A percentile compares a stretch with the other conserved stretches of the same genome.
Evolutionary conservation across 192 early-diverging fungal species (phyloP).

Genomic region (Mortierella hygrophila): DNA sequence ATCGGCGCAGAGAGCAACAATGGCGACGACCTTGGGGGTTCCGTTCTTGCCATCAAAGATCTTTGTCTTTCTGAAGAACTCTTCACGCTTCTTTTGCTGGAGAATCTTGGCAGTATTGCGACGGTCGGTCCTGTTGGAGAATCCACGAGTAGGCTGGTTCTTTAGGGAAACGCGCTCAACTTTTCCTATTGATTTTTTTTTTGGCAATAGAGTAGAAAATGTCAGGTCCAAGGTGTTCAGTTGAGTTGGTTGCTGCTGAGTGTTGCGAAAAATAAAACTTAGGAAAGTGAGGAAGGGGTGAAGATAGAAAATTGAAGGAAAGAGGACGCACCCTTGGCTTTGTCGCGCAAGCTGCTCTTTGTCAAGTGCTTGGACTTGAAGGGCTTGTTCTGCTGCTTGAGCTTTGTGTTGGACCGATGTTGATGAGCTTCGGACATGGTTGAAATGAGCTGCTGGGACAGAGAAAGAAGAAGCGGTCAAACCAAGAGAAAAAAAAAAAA

Average conservation of each 20-base stretch:
- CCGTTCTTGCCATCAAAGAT: constrained; percentile 88
- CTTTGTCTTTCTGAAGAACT: constrained; percentile 75
- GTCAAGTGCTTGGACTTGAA: constrained; percentile 96
- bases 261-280: background rate
- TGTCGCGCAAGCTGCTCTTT: constrained; percentile 84
- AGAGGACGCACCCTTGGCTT: constrained; percentile 74
- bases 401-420: constrained; percentile 64
- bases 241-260: background rate
- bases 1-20: constrained; percentile 91
- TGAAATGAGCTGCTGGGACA: constrained; percentile 15
- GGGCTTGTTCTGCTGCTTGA: constrained; percentile 95
- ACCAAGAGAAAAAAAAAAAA: constrained; percentile 34
- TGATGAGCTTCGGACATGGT: constrained; percentile 52
- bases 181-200: constrained; percentile 62
- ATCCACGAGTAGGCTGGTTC: constrained; percentile 60
- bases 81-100: constrained; percentile 88
- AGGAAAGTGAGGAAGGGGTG: background rate
- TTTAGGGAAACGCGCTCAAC: constrained; percentile 73
- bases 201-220: background rate
- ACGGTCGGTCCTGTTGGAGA: constrained; percentile 78
- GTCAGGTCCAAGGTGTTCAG: background rate
- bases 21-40: constrained; percentile 90
- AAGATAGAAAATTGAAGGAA: background rate
- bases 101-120: constrained; percentile 82
- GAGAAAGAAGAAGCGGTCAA: background rate